Evolutionary conservation across 2,329 filamentous ascomycete genomes (phyloP).

Genomic region (Huntiella decipiens): DNA sequence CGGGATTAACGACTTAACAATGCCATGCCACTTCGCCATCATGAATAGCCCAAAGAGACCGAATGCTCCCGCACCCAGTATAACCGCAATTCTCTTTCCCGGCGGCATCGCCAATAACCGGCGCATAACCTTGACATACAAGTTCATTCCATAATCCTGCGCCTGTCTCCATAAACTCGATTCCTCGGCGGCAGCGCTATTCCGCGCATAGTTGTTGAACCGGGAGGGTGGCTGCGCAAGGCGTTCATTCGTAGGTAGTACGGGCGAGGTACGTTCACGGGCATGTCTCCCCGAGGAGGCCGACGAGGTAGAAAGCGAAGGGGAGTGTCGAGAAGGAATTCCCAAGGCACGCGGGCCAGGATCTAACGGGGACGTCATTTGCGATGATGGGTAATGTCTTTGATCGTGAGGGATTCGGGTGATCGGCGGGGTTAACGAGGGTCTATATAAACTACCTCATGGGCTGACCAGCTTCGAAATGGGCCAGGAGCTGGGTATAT

Average conservation of each 20-base stretch:
- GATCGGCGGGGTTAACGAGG: too few species aligned
- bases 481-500: too few species aligned
- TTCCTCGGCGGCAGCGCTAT: background rate
- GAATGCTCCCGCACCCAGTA: slow-evolving; percentile 25
- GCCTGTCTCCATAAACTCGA: slow-evolving; percentile 17
- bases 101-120: slow-evolving; percentile 35
- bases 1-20: slow-evolving; percentile 60
- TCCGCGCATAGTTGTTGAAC: slow-evolving; percentile 19
- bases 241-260: background rate
- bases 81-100: slow-evolving; percentile 40
- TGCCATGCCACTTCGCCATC: slow-evolving; percentile 57
- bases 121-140: slow-evolving; percentile 20
- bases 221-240: slow-evolving; percentile 18
- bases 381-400: too few species aligned
- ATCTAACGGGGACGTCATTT: too few species aligned
- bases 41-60: slow-evolving; percentile 43
- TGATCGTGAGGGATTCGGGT: too few species aligned
- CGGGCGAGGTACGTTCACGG: too few species aligned
- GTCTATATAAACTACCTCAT: too few species aligned
- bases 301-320: too few species aligned
- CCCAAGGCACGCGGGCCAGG: too few species aligned
- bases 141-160: slow-evolving; percentile 25
- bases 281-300: too few species aligned
- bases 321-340: too few species aligned
- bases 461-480: too few species aligned